Evolutionary conservation across 2,329 filamentous ascomycete species (phyloP), one percentile per base, ranked within the genome.

Genomic region (Penicillium concentricum): DNA sequence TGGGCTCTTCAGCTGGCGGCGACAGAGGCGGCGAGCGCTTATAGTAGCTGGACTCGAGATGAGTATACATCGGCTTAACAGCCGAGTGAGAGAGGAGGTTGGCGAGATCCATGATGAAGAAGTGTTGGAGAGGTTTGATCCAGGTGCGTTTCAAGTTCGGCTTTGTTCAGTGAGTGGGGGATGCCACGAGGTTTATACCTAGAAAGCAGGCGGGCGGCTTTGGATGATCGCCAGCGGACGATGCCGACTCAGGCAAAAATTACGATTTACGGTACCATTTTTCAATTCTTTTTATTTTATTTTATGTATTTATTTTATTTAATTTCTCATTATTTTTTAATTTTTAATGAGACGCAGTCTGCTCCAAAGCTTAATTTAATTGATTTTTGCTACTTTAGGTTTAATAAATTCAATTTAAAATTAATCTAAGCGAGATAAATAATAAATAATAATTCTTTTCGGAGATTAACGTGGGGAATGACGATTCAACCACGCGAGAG

Each of bases 1-100:
- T 92, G 64, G 86, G 76, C 69, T 76, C 73, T 47, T 76, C 74
- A n/a, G 71, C 72, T 18, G 75, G 75, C 15, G 75, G 74, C 15
- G 74, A 77, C 6, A 75, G 64, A 37, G 75, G 74, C 20, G 70
- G 60, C 16, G 68, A 65, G 50, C 69, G 67, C 56, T 68, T 66
- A 54, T 66, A 66, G 32, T 67, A 67, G 18, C 65, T 66, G 26
- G 68, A 57, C 22, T 58, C 43, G 22, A 64, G 45, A 32, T 51
- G 45, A 49, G 59, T 57, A 32, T 62, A 67, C 16, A 35, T 8
- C 2, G 65, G 58, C 61, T 69, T 68, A 39, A 68, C 63, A 47
- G 62, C 67, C 32, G 51, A 20, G 48, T 67, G 65, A 18, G 67
- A 63, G 51, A 74, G 67, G 22, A 74, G 69, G 58, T 56, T 72